Evolutionary conservation across 495 filamentous ascomycete species (phyloP).

Genomic region (Hypomontagnella submonticulosa): DNA sequence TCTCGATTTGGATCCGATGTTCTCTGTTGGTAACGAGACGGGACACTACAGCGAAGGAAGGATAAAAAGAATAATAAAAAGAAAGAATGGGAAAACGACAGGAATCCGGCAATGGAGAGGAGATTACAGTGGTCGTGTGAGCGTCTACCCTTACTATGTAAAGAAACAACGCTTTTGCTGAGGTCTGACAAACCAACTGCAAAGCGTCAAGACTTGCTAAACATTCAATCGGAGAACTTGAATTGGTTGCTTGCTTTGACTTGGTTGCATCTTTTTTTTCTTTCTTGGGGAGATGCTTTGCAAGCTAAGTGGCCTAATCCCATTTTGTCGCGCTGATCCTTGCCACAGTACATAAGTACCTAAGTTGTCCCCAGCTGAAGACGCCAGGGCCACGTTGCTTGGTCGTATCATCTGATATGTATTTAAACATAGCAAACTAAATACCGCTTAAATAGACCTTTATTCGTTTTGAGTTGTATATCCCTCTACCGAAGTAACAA

Average conservation of each 20-base stretch:
- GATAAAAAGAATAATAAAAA: conserved; percentile 6
- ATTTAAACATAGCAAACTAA: no score
- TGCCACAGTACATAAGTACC: conserved; percentile 2
- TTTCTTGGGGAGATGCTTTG: neutral
- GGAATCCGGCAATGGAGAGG: neutral
- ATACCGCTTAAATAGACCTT: no score
- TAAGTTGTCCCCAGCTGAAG: no score
- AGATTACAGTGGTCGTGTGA: conserved; percentile 17
- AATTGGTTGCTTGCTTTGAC: conserved; percentile 24
- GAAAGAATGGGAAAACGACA: conserved; percentile 3
- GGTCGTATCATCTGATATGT: no score
- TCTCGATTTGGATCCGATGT: conserved; percentile 1
- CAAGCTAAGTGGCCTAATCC: conserved; percentile 2
- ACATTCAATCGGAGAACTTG: neutral
- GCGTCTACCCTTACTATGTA: conserved; percentile 1
- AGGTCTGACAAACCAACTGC: conserved; percentile 7
- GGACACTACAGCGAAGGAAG: neutral
- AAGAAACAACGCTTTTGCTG: neutral
- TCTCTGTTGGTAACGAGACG: neutral
- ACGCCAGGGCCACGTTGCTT: no score
- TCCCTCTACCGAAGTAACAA: no score
- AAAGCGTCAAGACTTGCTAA: neutral
- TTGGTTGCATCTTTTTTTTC: conserved; percentile 8
- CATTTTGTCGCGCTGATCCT: conserved; percentile 5
- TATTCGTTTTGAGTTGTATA: no score